A percentile compares a stretch with the other conserved stretches of the same genome.
phyloP scores from a whole-genome alignment of 2,329 filamentous ascomycete species.

The Pseudocercospora vitis region DNA sequence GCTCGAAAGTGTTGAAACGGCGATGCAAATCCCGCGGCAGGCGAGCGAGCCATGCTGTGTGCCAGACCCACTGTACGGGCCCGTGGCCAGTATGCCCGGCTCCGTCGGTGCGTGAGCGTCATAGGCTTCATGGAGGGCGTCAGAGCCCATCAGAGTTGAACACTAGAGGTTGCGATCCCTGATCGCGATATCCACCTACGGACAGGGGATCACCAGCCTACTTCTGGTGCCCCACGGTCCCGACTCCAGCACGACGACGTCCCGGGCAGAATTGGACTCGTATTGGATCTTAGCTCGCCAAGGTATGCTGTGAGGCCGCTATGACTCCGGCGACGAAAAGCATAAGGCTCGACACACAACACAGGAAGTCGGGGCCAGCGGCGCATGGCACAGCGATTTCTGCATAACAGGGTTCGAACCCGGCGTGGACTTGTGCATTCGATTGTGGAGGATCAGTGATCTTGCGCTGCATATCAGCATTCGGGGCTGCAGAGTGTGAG shows the following conservation, averaged over 20 bases:
- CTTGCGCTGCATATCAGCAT: too few species aligned
- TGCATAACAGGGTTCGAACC: neutral
- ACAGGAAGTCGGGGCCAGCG: neutral
- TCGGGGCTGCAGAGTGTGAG: too few species aligned
- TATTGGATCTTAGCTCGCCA: constrained; percentile 1
- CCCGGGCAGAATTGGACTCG: neutral
- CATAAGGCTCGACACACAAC: neutral
- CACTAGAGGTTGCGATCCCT: constrained; percentile 4
- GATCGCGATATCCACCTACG: neutral
- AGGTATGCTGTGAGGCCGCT: neutral
- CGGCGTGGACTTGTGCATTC: neutral
- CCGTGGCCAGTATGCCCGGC: neutral
- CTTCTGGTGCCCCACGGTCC: neutral
- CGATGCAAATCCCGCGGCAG: neutral
- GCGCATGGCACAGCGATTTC: neutral
- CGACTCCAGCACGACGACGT: neutral
- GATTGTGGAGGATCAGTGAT: neutral
- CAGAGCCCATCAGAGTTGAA: neutral
- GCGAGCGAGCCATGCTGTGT: neutral
- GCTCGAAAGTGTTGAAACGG: neutral
- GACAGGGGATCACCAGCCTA: neutral
- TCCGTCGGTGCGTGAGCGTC: neutral
- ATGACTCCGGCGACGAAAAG: constrained; percentile 1
- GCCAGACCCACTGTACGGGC: neutral
- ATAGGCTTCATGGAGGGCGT: neutral